phyloP scores from a whole-genome alignment of 2,329 filamentous ascomycete species.

The Aspergillus clavatus region DNA sequence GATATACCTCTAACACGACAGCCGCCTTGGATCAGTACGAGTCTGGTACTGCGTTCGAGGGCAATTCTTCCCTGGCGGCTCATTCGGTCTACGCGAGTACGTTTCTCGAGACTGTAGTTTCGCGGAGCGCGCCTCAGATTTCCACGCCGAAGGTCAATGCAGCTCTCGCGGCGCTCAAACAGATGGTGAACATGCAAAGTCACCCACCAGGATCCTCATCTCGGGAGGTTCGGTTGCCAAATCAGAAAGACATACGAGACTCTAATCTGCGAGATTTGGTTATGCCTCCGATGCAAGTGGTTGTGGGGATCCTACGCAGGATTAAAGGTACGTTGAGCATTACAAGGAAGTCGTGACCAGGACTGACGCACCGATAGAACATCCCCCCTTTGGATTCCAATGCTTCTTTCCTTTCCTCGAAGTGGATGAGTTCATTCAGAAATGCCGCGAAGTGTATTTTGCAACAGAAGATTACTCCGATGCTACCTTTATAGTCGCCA shows the following conservation, averaged over 20 bases:
- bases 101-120: conserved; percentile 40
- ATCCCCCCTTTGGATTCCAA: conserved; percentile 18
- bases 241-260: conserved; percentile 18
- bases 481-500: conserved; percentile 37
- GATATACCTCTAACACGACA: conserved; percentile 16
- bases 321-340: conserved; percentile 27
- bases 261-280: conserved; percentile 31
- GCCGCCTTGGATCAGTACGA: conserved; percentile 26
- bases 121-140: conserved; percentile 30
- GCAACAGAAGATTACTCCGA: conserved; percentile 39
- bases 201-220: conserved; percentile 19
- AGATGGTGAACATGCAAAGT: conserved; percentile 37
- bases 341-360: neutral
- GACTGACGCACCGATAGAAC: conserved; percentile 14
- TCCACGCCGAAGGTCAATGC: conserved; percentile 37
- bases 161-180: conserved; percentile 35
- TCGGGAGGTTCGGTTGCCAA: conserved; percentile 26
- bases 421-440: conserved; percentile 30
- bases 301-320: conserved; percentile 29
- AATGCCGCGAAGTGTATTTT: conserved; percentile 43
- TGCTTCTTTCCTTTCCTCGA: conserved; percentile 32
- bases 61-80: conserved; percentile 46
- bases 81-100: conserved; percentile 46
- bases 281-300: conserved; percentile 34
- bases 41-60: conserved; percentile 40